Conservation (phyloP, 2,329 filamentous ascomycete genomes). For the Alternaria viburni region DNA sequence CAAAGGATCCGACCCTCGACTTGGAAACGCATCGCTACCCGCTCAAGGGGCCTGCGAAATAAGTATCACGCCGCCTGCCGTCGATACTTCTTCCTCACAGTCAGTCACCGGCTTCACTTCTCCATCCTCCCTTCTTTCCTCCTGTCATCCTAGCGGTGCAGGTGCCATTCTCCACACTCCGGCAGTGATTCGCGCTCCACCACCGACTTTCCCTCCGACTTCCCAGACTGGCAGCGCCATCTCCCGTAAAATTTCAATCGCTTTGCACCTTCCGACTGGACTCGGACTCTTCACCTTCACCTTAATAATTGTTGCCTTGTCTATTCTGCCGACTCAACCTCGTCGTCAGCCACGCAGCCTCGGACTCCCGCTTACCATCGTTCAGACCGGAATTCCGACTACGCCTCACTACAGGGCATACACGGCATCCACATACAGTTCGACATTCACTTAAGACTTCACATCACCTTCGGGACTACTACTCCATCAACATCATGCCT, state of each 20-base stretch:
- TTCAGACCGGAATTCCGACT: conserved; percentile 38
- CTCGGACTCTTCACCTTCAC: conserved; percentile 36
- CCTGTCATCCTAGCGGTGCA: conserved; percentile 41
- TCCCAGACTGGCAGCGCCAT: conserved; percentile 41
- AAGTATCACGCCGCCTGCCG: conserved; percentile 43
- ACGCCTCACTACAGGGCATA: conserved; percentile 38
- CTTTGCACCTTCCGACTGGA: conserved; percentile 21
- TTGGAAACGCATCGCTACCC: conserved; percentile 21
- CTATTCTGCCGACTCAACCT: conserved; percentile 30
- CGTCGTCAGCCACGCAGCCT: conserved; percentile 40
- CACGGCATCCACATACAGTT: conserved; percentile 21
- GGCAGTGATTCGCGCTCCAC: conserved; percentile 33
- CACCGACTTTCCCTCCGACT: conserved; percentile 20
- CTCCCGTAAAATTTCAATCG: conserved; percentile 15
- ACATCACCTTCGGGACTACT: conserved; percentile 19
- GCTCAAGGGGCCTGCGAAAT: conserved; percentile 26
- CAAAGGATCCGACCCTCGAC: conserved; percentile 26
- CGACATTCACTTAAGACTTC: conserved; percentile 24
- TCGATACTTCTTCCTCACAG: conserved; percentile 29
- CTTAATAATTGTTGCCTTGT: conserved; percentile 36
- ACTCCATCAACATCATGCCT: conserved; percentile 48
- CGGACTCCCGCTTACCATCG: conserved; percentile 44
- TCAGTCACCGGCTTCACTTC: conserved; percentile 40
- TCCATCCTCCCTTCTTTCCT: conserved; percentile 29
- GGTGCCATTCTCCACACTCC: conserved; percentile 31